These are phyloP conservation scores for Aspergillus neotritici DNA, from an alignment of 2,329 filamentous ascomycete genomes.

Conservation along the genomic window DNA sequence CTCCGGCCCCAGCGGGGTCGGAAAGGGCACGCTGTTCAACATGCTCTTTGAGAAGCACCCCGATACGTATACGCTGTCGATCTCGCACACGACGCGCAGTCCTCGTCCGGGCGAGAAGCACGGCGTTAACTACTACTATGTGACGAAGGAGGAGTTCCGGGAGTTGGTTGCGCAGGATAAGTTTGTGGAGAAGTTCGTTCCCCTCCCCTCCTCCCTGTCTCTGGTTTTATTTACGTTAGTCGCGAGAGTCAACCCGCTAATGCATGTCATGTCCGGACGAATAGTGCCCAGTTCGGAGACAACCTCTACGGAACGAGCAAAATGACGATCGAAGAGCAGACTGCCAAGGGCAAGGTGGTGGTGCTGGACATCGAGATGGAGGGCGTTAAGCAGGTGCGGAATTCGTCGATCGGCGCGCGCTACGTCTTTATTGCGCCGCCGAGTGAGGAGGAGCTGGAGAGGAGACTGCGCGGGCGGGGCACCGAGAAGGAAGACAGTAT, in stretches of 20 bases:
- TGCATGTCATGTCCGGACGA: no score
- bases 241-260: no score
- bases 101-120: constrained; percentile 70
- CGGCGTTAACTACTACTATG: constrained; percentile 77
- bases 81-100: constrained; percentile 66
- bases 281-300: constrained; percentile 66
- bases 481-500: constrained; percentile 74
- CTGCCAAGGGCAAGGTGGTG: constrained; percentile 65
- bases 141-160: constrained; percentile 61
- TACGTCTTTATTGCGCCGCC: constrained; percentile 85
- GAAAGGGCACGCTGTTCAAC: constrained; percentile 32
- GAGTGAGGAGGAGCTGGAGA: constrained; percentile 65
- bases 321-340: constrained; percentile 69
- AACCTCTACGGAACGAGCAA: constrained; percentile 86
- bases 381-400: constrained; percentile 90
- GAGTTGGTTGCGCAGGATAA: constrained; percentile 61
- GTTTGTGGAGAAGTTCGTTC: constrained; percentile 66
- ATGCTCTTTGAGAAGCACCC: constrained; percentile 39
- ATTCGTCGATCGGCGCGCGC: constrained; percentile 65
- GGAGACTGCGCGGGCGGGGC: constrained; percentile 65
- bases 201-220: no score
- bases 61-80: constrained; percentile 39
- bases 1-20: no score
- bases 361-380: constrained; percentile 97
- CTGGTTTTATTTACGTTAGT: no score